A percentile compares a stretch with the other conserved stretches of the same genome.
Evolutionary conservation across 2,329 filamentous ascomycete genomes (phyloP).

Genomic region (Lecanicillium sp.): DNA sequence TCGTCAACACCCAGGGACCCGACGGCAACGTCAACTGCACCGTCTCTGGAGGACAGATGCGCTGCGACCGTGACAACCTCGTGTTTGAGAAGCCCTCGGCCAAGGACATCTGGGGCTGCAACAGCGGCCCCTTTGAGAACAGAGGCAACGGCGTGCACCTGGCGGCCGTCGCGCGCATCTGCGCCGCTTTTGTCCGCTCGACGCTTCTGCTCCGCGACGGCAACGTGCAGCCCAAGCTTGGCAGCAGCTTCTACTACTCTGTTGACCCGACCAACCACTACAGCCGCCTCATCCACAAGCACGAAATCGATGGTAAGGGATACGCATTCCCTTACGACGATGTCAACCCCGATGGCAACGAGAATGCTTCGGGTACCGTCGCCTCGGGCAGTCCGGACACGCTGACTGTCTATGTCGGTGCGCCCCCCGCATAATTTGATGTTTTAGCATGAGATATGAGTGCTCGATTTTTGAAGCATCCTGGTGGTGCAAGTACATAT

Average conservation of each 20-base stretch:
- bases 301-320: constrained; percentile 53
- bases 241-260: constrained; percentile 38
- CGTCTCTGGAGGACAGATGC: constrained; percentile 29
- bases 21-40: constrained; percentile 35
- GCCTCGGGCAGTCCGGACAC: constrained; percentile 20
- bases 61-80: constrained; percentile 37
- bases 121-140: constrained; percentile 41
- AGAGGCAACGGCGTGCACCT: constrained; percentile 31
- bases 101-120: constrained; percentile 45
- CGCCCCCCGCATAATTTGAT: background rate
- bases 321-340: constrained; percentile 67
- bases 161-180: constrained; percentile 42
- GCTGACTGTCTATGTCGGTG: constrained; percentile 27
- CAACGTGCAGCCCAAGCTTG: constrained; percentile 37
- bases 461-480: too few relatives aligned
- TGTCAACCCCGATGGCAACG: constrained; percentile 50
- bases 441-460: background rate
- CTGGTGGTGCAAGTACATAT: background rate
- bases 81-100: constrained; percentile 37
- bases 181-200: constrained; percentile 44
- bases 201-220: constrained; percentile 42
- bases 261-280: constrained; percentile 48
- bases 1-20: constrained; percentile 37
- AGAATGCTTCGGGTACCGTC: constrained; percentile 41
- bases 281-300: constrained; percentile 52